Conservation (phyloP, 1,284 basidiomycete genomes). For the Leccinum solheimii region DNA sequence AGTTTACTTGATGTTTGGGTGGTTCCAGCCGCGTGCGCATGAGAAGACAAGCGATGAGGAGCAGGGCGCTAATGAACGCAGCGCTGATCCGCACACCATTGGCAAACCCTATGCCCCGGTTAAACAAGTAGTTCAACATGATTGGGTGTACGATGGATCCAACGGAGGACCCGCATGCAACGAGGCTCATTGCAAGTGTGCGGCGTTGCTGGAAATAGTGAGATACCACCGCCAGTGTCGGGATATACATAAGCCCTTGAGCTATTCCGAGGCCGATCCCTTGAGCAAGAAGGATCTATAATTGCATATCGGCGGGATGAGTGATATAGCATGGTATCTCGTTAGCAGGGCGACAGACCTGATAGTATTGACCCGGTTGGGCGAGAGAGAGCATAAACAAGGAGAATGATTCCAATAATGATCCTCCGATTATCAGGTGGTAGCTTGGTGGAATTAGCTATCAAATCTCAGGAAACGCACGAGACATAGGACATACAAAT, state of each 20-base stretch:
- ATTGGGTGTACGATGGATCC: conserved; percentile 37
- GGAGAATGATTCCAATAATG: conserved; percentile 26
- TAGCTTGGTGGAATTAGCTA: conserved; percentile 26
- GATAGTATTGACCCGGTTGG: conserved; percentile 28
- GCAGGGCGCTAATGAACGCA: conserved; percentile 26
- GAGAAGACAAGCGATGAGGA: conserved; percentile 30
- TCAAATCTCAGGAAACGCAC: neutral
- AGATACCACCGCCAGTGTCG: conserved; percentile 33
- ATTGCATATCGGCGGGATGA: neutral
- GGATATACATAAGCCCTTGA: conserved; percentile 34
- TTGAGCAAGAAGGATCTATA: conserved; percentile 38
- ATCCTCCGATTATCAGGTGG: conserved; percentile 30
- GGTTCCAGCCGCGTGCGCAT: conserved; percentile 34
- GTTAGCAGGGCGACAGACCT: conserved; percentile 13
- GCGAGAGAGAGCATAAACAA: conserved; percentile 35
- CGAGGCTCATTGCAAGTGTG: conserved; percentile 37
- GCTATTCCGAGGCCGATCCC: conserved; percentile 36
- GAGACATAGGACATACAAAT: conserved; percentile 27
- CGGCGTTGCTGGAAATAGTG: conserved; percentile 37
- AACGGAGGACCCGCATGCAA: conserved; percentile 36
- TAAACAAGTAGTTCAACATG: conserved; percentile 44
- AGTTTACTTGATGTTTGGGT: conserved; percentile 16
- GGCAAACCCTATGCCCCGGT: conserved; percentile 27
- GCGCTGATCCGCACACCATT: conserved; percentile 36
- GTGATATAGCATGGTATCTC: neutral